These are phyloP conservation scores for cucumber (Cucumis sativus) DNA, from an alignment of 306 rosid genomes.

Conservation along the genomic window DNA sequence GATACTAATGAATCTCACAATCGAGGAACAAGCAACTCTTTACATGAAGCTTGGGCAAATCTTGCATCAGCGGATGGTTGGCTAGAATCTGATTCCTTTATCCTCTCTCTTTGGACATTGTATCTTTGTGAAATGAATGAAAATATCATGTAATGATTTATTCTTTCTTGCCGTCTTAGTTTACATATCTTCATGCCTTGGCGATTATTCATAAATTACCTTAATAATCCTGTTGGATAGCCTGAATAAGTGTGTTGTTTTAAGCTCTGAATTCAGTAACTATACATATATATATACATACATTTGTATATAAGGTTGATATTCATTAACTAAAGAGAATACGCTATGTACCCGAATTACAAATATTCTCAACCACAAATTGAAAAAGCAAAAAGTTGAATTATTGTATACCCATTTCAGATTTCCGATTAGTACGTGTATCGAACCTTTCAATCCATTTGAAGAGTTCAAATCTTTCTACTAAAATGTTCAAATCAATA, in stretches of 20 bases:
- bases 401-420: neutral
- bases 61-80: conserved; percentile 46
- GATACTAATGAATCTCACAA: conserved; percentile 72
- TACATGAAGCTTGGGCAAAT: conserved; percentile 58
- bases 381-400: neutral
- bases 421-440: too few relatives aligned
- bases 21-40: conserved; percentile 71
- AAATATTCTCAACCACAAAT: too few relatives aligned
- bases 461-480: neutral
- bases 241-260: neutral
- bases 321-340: neutral
- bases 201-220: neutral
- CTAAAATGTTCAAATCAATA: neutral
- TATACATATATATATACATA: neutral
- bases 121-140: neutral
- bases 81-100: neutral
- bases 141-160: neutral
- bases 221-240: neutral
- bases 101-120: neutral
- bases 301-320: neutral
- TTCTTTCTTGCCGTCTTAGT: neutral
- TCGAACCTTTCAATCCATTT: neutral
- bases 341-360: neutral
- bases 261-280: neutral
- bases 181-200: neutral